Percentiles rank a stretch among this genome's conserved stretches.
Evolutionary conservation across 1,139 yeast species (phyloP).

Genomic region (Suzukiozyma palmioleophila): DNA sequence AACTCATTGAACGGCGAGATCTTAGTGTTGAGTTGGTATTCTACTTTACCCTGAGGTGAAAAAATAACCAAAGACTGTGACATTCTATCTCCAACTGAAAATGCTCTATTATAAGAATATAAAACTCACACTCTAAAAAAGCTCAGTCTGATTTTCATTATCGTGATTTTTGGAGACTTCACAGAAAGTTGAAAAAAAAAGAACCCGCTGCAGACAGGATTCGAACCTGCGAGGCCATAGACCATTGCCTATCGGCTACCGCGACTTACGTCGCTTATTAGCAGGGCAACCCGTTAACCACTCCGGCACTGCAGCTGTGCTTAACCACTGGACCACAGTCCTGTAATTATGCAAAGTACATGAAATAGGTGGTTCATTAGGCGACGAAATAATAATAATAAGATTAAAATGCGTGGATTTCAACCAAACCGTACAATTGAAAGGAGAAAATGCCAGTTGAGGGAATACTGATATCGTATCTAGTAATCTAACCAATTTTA

Average conservation of each 20-base stretch:
- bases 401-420: too few relatives aligned
- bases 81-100: conserved; percentile 11
- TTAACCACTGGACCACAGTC: neutral
- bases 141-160: neutral
- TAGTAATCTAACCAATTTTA: too few relatives aligned
- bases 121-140: too few relatives aligned
- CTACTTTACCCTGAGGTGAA: conserved; percentile 33
- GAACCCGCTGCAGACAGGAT: conserved; percentile 76
- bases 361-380: too few relatives aligned
- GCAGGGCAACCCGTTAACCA: conserved; percentile 89
- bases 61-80: conserved; percentile 35
- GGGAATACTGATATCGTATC: too few relatives aligned
- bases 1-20: conserved; percentile 40
- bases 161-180: neutral
- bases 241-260: conserved; percentile 61
- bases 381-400: too few relatives aligned
- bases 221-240: conserved; percentile 85
- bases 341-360: too few relatives aligned
- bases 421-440: too few relatives aligned
- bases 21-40: conserved; percentile 35
- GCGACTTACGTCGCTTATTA: conserved; percentile 17
- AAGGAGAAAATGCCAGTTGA: too few relatives aligned
- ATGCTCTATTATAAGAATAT: too few relatives aligned
- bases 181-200: conserved; percentile 18
- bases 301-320: conserved; percentile 69